phyloP scores from a whole-genome alignment of 768 basidiomycete genomes.

The Lactarius hengduanensis region DNA sequence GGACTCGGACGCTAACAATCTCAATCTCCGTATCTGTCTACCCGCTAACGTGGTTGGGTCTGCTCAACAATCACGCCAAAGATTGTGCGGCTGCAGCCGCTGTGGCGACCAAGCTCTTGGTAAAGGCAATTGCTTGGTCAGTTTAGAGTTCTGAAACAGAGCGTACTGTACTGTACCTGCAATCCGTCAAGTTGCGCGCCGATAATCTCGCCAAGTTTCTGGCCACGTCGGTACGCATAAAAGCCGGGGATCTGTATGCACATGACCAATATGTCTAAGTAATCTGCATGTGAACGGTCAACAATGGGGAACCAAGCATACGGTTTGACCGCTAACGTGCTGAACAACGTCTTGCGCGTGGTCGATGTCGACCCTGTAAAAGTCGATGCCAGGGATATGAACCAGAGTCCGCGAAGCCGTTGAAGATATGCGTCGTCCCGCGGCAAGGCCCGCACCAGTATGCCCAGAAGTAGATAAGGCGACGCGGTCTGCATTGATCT shows the following conservation, averaged over 20 bases:
- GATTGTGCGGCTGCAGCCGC: conserved; percentile 13
- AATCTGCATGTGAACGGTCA: background rate
- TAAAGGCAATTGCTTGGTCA: background rate
- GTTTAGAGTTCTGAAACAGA: background rate
- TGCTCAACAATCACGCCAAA: background rate
- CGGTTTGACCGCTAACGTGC: conserved; percentile 21
- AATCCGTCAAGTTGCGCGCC: conserved; percentile 13
- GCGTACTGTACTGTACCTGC: conserved; percentile 4
- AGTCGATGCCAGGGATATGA: conserved; percentile 20
- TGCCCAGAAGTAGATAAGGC: conserved; percentile 25
- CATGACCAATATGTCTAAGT: background rate
- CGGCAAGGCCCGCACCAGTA: conserved; percentile 26
- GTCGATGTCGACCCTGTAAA: conserved; percentile 26
- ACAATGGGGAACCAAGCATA: background rate
- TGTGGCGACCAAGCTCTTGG: conserved; percentile 9
- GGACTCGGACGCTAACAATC: background rate
- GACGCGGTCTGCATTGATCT: conserved; percentile 15
- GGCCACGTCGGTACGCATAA: conserved; percentile 20
- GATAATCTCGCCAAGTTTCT: conserved; percentile 17
- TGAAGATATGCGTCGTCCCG: conserved; percentile 23
- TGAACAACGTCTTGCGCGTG: conserved; percentile 14
- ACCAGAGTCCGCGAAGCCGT: conserved; percentile 19
- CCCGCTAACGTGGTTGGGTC: background rate
- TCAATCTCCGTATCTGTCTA: background rate
- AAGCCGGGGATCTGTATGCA: conserved; percentile 23